Evolutionary conservation across 164 flowering plant species (phyloP).

Genomic region (Litsea cubeba): DNA sequence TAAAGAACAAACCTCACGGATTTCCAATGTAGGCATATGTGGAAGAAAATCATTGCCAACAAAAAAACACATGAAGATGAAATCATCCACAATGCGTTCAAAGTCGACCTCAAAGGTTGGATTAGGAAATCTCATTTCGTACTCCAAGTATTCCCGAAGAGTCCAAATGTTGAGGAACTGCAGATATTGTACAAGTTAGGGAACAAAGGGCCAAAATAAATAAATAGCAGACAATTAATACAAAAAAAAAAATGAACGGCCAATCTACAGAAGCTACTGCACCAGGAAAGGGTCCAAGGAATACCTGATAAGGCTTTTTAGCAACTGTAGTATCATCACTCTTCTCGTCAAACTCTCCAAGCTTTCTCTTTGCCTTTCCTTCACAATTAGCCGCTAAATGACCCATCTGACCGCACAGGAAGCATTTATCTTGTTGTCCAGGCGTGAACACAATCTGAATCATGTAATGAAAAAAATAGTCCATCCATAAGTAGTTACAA

Average conservation of each 20-base stretch:
- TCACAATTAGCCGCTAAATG: conserved; percentile 95
- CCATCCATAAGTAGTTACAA: background rate
- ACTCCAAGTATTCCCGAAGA: conserved; percentile 87
- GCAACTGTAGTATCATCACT: conserved; percentile 44
- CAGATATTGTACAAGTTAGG: conserved; percentile 11
- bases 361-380: conserved; percentile 89
- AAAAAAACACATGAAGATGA: conserved; percentile 93
- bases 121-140: conserved; percentile 79
- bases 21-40: conserved; percentile 97
- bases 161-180: conserved; percentile 97
- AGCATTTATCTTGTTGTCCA: conserved; percentile 97
- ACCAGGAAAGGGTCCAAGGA: conserved; percentile 2
- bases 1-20: conserved; percentile 75
- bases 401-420: conserved; percentile 93
- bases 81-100: conserved; percentile 88
- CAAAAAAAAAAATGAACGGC: background rate
- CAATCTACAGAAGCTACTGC: background rate
- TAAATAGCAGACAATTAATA: background rate
- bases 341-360: conserved; percentile 95
- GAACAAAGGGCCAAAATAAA: background rate
- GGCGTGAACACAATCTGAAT: conserved; percentile 82
- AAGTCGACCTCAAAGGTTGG: conserved; percentile 71
- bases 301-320: conserved; percentile 92
- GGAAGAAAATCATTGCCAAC: conserved; percentile 99
- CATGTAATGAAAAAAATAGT: conserved; percentile 1